Evolutionary conservation across 2,329 filamentous ascomycete genomes (phyloP), one percentile per base, ranked within the genome.

Genomic region (Stachybotrys elegans): DNA sequence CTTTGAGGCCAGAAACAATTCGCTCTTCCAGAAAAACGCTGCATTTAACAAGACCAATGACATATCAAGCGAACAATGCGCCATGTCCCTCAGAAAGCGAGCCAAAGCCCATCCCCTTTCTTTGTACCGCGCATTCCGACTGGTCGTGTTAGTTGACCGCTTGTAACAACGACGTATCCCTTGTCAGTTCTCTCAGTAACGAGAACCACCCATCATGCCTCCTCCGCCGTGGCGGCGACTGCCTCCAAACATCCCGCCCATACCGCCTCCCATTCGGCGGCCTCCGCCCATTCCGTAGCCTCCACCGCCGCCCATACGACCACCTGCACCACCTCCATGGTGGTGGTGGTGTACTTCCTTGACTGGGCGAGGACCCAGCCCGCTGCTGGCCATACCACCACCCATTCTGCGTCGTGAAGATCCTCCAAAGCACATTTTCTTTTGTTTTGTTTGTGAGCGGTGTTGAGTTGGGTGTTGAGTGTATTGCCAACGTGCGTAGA

Each of bases 261-360:
- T 36, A n/a, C n/a, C n/a, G 6, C 34, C 34, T 19, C 34, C 34
- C 19, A 20, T 36, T 6, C 34, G 34, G 6, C 34, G 34, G 34
- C 34, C 34, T 19, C 34, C 34, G 21, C 25, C 25, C n/a, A n/a
- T n/a, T n/a, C n/a, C n/a, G 25, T 36, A 36, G 17, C 34, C 34
- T 36, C 34, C 34, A 16, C 34, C 34, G 34, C 6, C 34, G 21
- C 34, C 34, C 34, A 36, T 36, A 20, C 16, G 14, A 13, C 34
- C 34, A 17, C 34, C 34, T 36, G n/a, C n/a, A n/a, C n/a, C n/a
- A n/a, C n/a, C n/a, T n/a, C 34, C 34, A 20, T 36, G 34, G 17
- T 36, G 34, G n/a, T 36, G 34, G 16, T 36, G 34, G 34, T 36
- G 34, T 11, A 36, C 34, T 36, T 36, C 34, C 17, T 36, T 36